phyloP scores from a whole-genome alignment of 805 yeast species.

The Sugiyamaella americana region DNA sequence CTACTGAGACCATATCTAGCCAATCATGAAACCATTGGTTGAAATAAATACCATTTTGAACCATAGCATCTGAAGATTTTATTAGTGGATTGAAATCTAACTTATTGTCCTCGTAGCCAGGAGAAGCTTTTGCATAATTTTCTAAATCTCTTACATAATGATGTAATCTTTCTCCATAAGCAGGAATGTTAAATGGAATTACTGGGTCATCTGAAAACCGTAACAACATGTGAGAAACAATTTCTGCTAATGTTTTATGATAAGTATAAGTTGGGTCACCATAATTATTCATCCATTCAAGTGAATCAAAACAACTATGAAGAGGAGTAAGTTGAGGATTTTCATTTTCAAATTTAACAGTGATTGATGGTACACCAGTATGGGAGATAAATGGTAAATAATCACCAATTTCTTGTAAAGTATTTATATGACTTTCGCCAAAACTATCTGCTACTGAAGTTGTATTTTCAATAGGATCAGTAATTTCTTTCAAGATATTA shows the following conservation, averaged over 20 bases:
- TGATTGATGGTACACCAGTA: slow-evolving; percentile 66
- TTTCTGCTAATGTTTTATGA: slow-evolving; percentile 50
- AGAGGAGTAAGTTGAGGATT: slow-evolving; percentile 36
- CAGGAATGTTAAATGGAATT: slow-evolving; percentile 57
- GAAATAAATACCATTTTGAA: slow-evolving; percentile 42
- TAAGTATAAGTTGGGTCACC: slow-evolving; percentile 53
- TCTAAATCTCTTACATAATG: slow-evolving; percentile 44
- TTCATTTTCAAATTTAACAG: slow-evolving; percentile 41
- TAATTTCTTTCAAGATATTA: slow-evolving; percentile 34
- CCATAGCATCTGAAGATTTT: slow-evolving; percentile 36
- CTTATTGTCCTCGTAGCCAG: slow-evolving; percentile 11
- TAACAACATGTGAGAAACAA: slow-evolving; percentile 49
- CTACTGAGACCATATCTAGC: slow-evolving; percentile 46
- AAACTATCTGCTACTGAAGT: slow-evolving; percentile 14
- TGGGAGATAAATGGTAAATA: slow-evolving; percentile 59
- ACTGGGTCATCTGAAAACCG: slow-evolving; percentile 68
- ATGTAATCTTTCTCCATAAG: slow-evolving; percentile 41
- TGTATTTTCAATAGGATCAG: slow-evolving; percentile 17
- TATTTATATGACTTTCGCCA: slow-evolving; percentile 9
- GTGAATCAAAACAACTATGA: slow-evolving; percentile 59
- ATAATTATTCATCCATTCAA: slow-evolving; percentile 45
- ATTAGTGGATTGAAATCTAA: slow-evolving; percentile 30
- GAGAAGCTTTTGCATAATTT: slow-evolving; percentile 17
- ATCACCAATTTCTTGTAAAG: slow-evolving; percentile 45
- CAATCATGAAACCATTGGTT: slow-evolving; percentile 57